Base-by-base conservation (phyloP, 257 asterid genomes). In the Ehretia macrophylla region DNA sequence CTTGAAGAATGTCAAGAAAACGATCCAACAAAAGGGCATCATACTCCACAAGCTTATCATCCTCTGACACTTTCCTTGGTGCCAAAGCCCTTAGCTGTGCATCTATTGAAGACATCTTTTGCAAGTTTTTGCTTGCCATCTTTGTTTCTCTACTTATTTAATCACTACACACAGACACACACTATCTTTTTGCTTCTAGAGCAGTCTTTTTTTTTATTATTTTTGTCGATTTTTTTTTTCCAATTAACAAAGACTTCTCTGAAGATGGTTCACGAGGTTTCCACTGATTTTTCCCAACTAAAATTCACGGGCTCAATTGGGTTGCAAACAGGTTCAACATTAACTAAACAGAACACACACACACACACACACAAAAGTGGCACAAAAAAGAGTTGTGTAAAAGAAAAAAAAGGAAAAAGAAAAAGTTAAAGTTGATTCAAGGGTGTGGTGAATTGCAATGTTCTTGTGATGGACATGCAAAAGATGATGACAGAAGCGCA, bases 31-130 rank as follows among this genome's bases (percentile, higher is more conserved):
- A 82, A 71, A 92, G 72, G 49, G 99, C 99, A 59, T 88, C 99
- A 66, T 92, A 92, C 75, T 92, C 99, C 56, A 92, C 95, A 50
- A 92, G 80, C 75, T 92, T 89, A 68, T 92, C 99, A 74, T 92
- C 99, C 70, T 92, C 99, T 0, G 99, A 92, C 8, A 88, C 96
- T 69, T 92, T 92, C 23, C 77, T 85, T 38, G 99, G 99, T 3
- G 90, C 99, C 70, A 92, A 64, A 11, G 85, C 77, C 88, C 99
- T 81, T 68, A 92, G 53, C 56, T 88, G 99, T 8, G 97, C 97
- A 79, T 92, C 99, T 72, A 92, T 92, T 9, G 99, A 92, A 59
- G 95, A 88, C 99, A 92, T 81, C 46, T 82, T 88, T 60, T 83
- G 93, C 17, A 92, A 10, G 59, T 83, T 85, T 71, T 66, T 82